phyloP scores from a whole-genome alignment of 495 filamentous ascomycete genomes.

The Trichoderma reesei region DNA sequence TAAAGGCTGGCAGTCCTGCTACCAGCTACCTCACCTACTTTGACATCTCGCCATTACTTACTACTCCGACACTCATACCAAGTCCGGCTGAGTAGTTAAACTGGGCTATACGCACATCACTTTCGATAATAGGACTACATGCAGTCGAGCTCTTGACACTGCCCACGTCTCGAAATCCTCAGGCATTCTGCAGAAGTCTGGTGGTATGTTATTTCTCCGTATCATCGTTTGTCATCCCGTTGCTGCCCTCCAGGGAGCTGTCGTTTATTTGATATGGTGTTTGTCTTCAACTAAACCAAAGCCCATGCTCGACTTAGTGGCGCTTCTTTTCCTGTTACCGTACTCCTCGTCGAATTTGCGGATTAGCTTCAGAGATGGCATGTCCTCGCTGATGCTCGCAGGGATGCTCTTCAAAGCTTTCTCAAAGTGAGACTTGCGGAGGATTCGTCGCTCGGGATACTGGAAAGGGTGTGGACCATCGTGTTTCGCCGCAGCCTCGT shows the following conservation, averaged over 20 bases:
- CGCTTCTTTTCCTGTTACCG: conserved; percentile 68
- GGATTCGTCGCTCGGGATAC: conserved; percentile 57
- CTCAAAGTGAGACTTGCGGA: conserved; percentile 64
- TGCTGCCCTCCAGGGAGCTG: neutral
- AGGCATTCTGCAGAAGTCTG: neutral
- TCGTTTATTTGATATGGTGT: neutral
- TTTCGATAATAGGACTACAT: no score
- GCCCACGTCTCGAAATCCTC: neutral
- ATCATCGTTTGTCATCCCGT: neutral
- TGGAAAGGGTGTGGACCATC: conserved; percentile 37
- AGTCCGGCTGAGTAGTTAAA: no score
- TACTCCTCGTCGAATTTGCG: conserved; percentile 95
- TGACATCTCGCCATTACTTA: no score
- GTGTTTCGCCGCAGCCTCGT: conserved; percentile 43
- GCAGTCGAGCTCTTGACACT: neutral
- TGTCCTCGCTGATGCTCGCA: conserved; percentile 90
- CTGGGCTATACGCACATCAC: no score
- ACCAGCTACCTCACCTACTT: no score
- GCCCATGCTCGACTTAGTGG: conserved; percentile 53
- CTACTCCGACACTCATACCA: no score
- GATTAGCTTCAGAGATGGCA: conserved; percentile 76
- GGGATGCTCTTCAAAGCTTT: conserved; percentile 82
- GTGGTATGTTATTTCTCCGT: neutral
- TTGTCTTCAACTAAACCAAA: conserved; percentile 32
- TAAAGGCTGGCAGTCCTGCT: no score